Percentiles rank a stretch among this genome's conserved stretches.
Evolutionary conservation across 768 basidiomycete genomes (phyloP).

Genomic region (Suillus placidus): DNA sequence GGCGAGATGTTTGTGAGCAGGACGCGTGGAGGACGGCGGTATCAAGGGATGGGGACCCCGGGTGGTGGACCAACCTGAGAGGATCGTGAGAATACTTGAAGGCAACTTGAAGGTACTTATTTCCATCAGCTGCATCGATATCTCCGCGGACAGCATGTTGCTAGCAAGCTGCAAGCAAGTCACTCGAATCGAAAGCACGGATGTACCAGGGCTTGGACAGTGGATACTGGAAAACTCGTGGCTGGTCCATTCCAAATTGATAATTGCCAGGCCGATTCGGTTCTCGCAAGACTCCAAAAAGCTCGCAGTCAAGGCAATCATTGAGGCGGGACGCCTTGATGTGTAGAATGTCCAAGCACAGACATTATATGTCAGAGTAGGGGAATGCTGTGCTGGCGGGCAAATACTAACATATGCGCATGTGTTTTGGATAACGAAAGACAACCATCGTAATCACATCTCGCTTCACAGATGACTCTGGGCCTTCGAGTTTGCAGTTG

Average conservation of each 20-base stretch:
- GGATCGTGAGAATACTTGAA: not conserved
- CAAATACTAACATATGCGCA: not conserved
- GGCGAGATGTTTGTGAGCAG: not conserved
- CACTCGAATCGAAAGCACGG: not conserved
- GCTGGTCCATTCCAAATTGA: not conserved
- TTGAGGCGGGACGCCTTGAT: not conserved
- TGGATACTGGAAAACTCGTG: not conserved
- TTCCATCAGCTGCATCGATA: not conserved
- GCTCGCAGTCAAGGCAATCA: not conserved
- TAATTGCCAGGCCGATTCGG: not conserved
- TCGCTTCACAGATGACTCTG: not conserved
- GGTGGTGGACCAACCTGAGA: not conserved
- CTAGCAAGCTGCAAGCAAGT: not conserved
- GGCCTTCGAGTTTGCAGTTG: too few species aligned
- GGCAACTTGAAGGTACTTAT: not conserved
- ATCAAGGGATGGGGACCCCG: not conserved
- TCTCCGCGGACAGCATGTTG: not conserved
- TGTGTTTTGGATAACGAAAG: not conserved
- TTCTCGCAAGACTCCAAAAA: not conserved
- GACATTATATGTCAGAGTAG: not conserved
- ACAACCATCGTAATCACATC: not conserved
- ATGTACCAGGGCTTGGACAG: not conserved
- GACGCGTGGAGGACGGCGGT: too few species aligned
- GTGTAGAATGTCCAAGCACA: too few species aligned
- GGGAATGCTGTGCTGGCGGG: too few species aligned